Percentiles rank a stretch among this genome's conserved stretches.
phyloP scores from a whole-genome alignment of 495 filamentous ascomycete species.

The Neurospora africana region DNA sequence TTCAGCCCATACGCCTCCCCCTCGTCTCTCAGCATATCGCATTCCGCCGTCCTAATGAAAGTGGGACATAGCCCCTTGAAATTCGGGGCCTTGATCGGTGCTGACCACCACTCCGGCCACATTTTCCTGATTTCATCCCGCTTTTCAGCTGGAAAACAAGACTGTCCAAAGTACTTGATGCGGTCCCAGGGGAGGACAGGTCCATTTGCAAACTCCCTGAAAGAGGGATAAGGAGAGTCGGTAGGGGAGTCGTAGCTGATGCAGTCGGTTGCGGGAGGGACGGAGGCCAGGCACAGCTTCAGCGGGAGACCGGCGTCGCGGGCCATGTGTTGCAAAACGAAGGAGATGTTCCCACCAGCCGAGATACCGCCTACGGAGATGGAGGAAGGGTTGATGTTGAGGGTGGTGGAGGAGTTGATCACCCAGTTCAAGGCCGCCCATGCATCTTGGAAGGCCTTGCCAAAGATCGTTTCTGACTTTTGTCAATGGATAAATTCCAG shows the following conservation, averaged over 20 bases:
- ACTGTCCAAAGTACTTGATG: constrained; percentile 35
- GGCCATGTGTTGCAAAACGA: constrained; percentile 39
- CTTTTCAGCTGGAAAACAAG: constrained; percentile 16
- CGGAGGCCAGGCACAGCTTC: constrained; percentile 29
- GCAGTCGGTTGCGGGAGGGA: constrained; percentile 31
- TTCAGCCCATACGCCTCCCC: constrained; percentile 41
- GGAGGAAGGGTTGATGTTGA: constrained; percentile 33
- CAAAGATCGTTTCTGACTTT: constrained; percentile 30
- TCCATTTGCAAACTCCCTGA: constrained; percentile 32
- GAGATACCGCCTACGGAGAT: constrained; percentile 42
- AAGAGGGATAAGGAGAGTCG: constrained; percentile 37
- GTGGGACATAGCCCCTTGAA: constrained; percentile 34
- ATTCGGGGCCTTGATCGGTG: constrained; percentile 30
- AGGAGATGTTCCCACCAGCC: constrained; percentile 36
- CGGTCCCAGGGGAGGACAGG: constrained; percentile 39
- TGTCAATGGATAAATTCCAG: background rate
- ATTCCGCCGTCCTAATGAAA: constrained; percentile 38
- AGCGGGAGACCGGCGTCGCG: constrained; percentile 37
- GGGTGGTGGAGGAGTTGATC: constrained; percentile 16
- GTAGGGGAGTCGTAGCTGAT: constrained; percentile 27
- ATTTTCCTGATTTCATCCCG: constrained; percentile 9
- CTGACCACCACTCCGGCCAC: constrained; percentile 30
- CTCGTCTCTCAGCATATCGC: constrained; percentile 42
- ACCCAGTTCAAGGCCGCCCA: constrained; percentile 36
- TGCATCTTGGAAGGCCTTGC: constrained; percentile 37